These are phyloP conservation scores for Penicillium angulare DNA, from an alignment of 495 filamentous ascomycete genomes.

Conservation along the genomic window DNA sequence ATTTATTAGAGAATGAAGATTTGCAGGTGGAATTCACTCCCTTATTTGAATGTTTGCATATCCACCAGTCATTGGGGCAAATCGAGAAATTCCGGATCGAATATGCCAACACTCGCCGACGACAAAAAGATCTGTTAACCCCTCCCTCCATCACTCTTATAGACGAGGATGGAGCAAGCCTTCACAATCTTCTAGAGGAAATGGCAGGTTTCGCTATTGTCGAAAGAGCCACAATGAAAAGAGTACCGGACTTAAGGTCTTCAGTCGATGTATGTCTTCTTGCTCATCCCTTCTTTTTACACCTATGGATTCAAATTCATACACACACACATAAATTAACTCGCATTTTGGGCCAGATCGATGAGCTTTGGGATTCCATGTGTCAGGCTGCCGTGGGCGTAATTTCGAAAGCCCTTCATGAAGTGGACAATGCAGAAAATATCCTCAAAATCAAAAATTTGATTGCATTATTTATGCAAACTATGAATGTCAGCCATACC, in stretches of 20 bases:
- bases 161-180: slow-evolving; percentile 69
- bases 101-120: slow-evolving; percentile 83
- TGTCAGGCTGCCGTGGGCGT: slow-evolving; percentile 80
- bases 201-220: slow-evolving; percentile 97
- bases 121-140: slow-evolving; percentile 87
- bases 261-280: slow-evolving; percentile 66
- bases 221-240: slow-evolving; percentile 88
- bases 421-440: slow-evolving; percentile 78
- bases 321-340: slow-evolving; percentile 1
- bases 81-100: slow-evolving; percentile 85
- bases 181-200: slow-evolving; percentile 85
- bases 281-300: neutral
- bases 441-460: slow-evolving; percentile 89
- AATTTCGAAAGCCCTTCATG: slow-evolving; percentile 71
- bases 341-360: slow-evolving; percentile 55
- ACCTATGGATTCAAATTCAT: no score
- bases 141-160: slow-evolving; percentile 68
- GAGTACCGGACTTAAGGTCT: slow-evolving; percentile 77
- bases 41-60: slow-evolving; percentile 93
- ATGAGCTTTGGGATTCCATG: slow-evolving; percentile 98
- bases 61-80: slow-evolving; percentile 91
- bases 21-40: slow-evolving; percentile 92
- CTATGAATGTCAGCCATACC: slow-evolving; percentile 71
- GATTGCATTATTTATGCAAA: slow-evolving; percentile 92
- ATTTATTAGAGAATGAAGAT: slow-evolving; percentile 90